phyloP scores from a whole-genome alignment of 140 eudicot species.

The Stevia rebaudiana region DNA sequence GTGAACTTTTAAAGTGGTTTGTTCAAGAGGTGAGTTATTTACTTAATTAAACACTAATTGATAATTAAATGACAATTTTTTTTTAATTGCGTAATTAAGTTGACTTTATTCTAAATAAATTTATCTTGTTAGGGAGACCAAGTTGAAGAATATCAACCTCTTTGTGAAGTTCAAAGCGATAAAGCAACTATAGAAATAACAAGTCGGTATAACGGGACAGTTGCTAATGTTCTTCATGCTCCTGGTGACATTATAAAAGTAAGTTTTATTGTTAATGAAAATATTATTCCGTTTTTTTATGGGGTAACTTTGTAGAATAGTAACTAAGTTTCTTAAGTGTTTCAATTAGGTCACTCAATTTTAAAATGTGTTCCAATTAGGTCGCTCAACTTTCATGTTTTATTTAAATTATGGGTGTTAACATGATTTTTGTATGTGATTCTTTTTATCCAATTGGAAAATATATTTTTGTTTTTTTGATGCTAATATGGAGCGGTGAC shows the following conservation, averaged over 20 bases:
- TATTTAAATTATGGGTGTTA: no score
- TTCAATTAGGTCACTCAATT: no score
- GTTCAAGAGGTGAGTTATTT: conserved; percentile 68
- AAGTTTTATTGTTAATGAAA: background rate
- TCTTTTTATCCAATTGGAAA: no score
- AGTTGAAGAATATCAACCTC: conserved; percentile 93
- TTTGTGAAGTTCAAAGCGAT: conserved; percentile 99
- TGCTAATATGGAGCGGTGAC: no score
- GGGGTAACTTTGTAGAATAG: no score
- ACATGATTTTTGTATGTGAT: no score
- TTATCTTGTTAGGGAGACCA: conserved; percentile 62
- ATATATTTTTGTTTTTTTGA: no score
- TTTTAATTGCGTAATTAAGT: background rate
- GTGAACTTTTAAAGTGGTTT: conserved; percentile 95
- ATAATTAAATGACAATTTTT: background rate
- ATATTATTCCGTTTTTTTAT: no score
- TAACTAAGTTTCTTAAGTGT: no score
- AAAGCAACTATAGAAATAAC: conserved; percentile 98
- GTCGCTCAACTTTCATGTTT: no score
- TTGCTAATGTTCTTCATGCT: conserved; percentile 54
- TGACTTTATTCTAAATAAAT: background rate
- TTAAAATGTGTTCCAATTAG: no score
- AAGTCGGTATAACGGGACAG: conserved; percentile 83
- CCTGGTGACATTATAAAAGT: conserved; percentile 96
- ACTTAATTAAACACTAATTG: background rate